phyloP scores from a whole-genome alignment of 208 protist species.

The Crithidia acanthocephali region DNA sequence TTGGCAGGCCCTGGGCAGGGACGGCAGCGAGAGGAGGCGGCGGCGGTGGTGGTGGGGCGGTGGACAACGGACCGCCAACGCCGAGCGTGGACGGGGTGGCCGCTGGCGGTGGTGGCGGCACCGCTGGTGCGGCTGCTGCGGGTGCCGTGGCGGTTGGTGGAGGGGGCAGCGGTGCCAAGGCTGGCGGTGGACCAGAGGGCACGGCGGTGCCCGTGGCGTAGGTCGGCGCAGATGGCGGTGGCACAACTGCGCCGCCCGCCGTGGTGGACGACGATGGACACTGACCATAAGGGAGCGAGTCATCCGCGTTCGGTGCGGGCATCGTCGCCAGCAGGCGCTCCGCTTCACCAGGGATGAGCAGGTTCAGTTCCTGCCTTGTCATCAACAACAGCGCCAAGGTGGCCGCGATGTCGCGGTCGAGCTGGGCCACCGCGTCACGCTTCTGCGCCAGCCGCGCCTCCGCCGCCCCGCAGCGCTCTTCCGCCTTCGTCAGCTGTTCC shows the following conservation, averaged over 20 bases:
- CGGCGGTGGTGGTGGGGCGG: slow-evolving; percentile 10
- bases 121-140: neutral
- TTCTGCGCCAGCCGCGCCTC: slow-evolving; percentile 38
- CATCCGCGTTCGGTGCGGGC: slow-evolving; percentile 25
- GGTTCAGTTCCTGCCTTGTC: slow-evolving; percentile 58
- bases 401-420: slow-evolving; percentile 61
- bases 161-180: slow-evolving; percentile 13
- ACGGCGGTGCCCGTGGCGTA: slow-evolving; percentile 1
- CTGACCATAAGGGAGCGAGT: slow-evolving; percentile 15
- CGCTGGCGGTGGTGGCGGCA: slow-evolving; percentile 9
- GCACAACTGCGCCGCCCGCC: neutral
- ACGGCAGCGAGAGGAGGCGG: neutral
- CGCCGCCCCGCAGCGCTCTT: slow-evolving; percentile 39
- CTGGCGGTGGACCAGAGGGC: neutral
- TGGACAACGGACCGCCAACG: slow-evolving; percentile 32
- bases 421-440: slow-evolving; percentile 34
- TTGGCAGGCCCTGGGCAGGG: neutral
- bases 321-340: slow-evolving; percentile 34
- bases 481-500: slow-evolving; percentile 45
- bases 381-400: slow-evolving; percentile 50
- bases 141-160: neutral
- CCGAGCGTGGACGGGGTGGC: slow-evolving; percentile 30
- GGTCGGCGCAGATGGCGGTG: neutral
- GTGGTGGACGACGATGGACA: neutral
- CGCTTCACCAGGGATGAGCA: slow-evolving; percentile 36